Base-by-base conservation (phyloP, 208 protist genomes). In the Polymyxa betae region DNA sequence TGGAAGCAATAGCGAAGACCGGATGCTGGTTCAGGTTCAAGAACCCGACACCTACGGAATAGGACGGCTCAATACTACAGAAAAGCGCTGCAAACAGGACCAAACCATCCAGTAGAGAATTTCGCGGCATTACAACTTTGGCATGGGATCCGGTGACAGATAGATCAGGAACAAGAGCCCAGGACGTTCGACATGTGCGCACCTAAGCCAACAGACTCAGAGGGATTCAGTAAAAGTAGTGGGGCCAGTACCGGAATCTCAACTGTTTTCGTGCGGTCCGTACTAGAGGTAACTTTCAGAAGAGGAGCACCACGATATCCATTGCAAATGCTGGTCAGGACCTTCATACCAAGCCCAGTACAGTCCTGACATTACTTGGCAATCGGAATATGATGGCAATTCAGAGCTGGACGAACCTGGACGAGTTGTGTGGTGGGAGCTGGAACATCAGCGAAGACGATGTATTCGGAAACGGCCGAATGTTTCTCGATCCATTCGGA, bases 181-280 rank as follows among this genome's bases (percentile, higher is more conserved):
- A 66, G 20, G 54, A 66, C 54, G 54, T 66, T 66, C 54, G 54
- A 66, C 54, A 66, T n/a, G n/a, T n/a, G n/a, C n/a, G n/a, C n/a
- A n/a, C n/a, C n/a, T n/a, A n/a, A n/a, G n/a, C n/a, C n/a, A n/a
- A n/a, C n/a, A n/a, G n/a, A n/a, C n/a, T n/a, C n/a, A n/a, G n/a
- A n/a, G n/a, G n/a, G n/a, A n/a, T n/a, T n/a, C n/a, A n/a, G n/a
- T n/a, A n/a, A n/a, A n/a, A n/a, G n/a, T n/a, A n/a, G n/a, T n/a
- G n/a, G n/a, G n/a, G 54, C 16, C 54, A 66, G 54, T 66, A 29
- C 20, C 54, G 54, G 20, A 29, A 66, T 16, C 54, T 66, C 29
- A 16, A 29, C 16, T 66, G 54, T 32, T 29, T 29, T 29, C 20
- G 29, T 66, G 16, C 54, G 54, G 54, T 16, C 29, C 54, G 54